Conservation (phyloP, 208 protist genomes). For the Zelonia costaricensis region DNA sequence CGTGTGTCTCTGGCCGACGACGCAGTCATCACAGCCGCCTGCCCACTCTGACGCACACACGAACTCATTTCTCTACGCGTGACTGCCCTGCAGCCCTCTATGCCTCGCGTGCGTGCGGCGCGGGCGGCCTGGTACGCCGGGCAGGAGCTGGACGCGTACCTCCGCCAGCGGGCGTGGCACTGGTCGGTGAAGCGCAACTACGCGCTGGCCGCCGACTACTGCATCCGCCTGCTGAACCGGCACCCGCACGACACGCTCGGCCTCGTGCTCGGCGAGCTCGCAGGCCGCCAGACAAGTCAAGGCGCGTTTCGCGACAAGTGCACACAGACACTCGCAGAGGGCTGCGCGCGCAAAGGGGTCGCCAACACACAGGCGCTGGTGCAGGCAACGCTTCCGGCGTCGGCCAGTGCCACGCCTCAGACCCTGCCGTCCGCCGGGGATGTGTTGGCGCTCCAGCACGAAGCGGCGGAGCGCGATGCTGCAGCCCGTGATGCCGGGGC, state of each 20-base stretch:
- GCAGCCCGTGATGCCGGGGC: background rate
- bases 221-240: conserved; percentile 74
- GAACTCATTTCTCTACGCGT: background rate
- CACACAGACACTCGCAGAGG: conserved; percentile 37
- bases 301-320: conserved; percentile 59
- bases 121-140: conserved; percentile 40
- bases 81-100: background rate
- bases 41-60: too few relatives aligned
- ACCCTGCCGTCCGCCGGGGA: conserved; percentile 12
- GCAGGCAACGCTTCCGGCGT: background rate
- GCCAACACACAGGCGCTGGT: conserved; percentile 16
- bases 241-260: conserved; percentile 53
- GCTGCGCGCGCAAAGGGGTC: conserved; percentile 44
- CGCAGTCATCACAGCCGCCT: too few relatives aligned
- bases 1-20: background rate
- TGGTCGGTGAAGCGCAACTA: conserved; percentile 58
- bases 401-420: background rate
- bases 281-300: conserved; percentile 49
- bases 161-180: conserved; percentile 69
- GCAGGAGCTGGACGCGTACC: conserved; percentile 57
- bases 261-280: conserved; percentile 66
- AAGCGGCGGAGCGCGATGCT: conserved; percentile 3
- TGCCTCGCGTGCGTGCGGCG: conserved; percentile 47
- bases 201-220: conserved; percentile 81
- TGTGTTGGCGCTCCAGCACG: conserved; percentile 13